Evolutionary conservation across 495 filamentous ascomycete genomes (phyloP).

Genomic region (Bombardia bombarda): DNA sequence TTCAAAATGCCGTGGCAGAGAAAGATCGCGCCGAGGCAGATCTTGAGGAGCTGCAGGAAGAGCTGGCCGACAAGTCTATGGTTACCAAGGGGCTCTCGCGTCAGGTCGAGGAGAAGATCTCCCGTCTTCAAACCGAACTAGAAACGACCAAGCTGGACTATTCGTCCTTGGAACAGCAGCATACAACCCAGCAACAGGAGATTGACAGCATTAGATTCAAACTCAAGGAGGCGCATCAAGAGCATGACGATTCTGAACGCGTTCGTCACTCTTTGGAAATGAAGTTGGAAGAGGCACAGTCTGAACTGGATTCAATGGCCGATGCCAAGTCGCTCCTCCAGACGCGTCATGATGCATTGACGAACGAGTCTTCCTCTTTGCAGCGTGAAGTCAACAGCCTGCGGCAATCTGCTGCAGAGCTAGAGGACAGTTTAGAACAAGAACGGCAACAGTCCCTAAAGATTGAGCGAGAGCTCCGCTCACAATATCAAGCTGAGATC

Average conservation of each 20-base stretch:
- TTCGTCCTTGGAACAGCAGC: slow-evolving; percentile 36
- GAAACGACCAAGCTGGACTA: slow-evolving; percentile 53
- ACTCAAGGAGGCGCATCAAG: slow-evolving; percentile 32
- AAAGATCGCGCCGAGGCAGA: slow-evolving; percentile 51
- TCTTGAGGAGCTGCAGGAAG: slow-evolving; percentile 61
- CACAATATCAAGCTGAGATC: slow-evolving; percentile 56
- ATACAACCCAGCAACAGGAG: slow-evolving; percentile 28
- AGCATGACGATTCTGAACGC: slow-evolving; percentile 30
- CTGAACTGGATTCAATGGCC: slow-evolving; percentile 40
- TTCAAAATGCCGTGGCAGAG: slow-evolving; percentile 54
- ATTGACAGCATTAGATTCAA: slow-evolving; percentile 36
- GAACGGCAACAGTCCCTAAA: slow-evolving; percentile 52
- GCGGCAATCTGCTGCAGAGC: slow-evolving; percentile 46
- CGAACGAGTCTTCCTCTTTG: slow-evolving; percentile 56
- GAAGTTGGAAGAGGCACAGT: slow-evolving; percentile 49
- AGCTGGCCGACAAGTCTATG: slow-evolving; percentile 72
- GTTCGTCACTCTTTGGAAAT: slow-evolving; percentile 34
- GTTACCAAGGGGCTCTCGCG: slow-evolving; percentile 67
- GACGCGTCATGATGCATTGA: slow-evolving; percentile 59
- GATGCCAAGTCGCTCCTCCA: slow-evolving; percentile 69
- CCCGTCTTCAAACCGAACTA: slow-evolving; percentile 57
- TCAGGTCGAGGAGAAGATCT: slow-evolving; percentile 64
- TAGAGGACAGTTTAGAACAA: slow-evolving; percentile 50
- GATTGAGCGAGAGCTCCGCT: slow-evolving; percentile 46
- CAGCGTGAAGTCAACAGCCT: slow-evolving; percentile 56